phyloP scores from a whole-genome alignment of 2,329 filamentous ascomycete species.

The Neoascochyta sp. region DNA sequence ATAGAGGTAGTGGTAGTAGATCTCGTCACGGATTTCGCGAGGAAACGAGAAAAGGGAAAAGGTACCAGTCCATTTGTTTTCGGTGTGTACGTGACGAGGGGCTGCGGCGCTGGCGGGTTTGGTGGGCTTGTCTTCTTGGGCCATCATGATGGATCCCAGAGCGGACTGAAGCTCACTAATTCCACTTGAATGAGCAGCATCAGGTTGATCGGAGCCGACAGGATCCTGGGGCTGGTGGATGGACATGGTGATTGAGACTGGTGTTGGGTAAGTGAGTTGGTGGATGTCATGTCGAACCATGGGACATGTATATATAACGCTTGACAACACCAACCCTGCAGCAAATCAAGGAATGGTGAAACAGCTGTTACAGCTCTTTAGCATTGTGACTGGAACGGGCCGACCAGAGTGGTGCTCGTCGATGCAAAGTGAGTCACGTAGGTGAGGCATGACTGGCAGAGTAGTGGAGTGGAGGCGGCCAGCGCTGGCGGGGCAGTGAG shows the following conservation, averaged over 20 bases:
- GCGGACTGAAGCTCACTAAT: conserved; percentile 14
- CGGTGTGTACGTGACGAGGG: not conserved
- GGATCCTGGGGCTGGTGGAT: not conserved
- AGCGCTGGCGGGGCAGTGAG: conserved; percentile 3
- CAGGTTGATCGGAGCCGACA: not conserved
- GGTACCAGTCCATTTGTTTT: conserved; percentile 8
- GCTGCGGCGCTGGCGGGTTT: not conserved
- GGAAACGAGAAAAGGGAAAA: conserved; percentile 17
- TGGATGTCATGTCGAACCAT: no score
- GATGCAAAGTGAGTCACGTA: not conserved
- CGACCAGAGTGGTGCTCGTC: no score
- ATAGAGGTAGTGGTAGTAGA: conserved; percentile 15
- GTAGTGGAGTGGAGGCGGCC: not conserved
- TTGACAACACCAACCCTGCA: no score
- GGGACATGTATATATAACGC: no score
- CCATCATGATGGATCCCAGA: conserved; percentile 10
- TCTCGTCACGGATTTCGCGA: conserved; percentile 20
- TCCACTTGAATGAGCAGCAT: not conserved
- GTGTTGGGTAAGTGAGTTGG: no score
- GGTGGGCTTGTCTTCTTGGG: conserved; percentile 2
- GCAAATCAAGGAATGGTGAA: no score
- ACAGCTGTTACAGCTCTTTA: no score
- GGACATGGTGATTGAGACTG: no score
- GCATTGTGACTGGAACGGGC: no score
- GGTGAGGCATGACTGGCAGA: no score